Evolutionary conservation across 768 basidiomycete species (phyloP), one percentile per base, ranked within the genome.

Genomic region (Galerina marginata): DNA sequence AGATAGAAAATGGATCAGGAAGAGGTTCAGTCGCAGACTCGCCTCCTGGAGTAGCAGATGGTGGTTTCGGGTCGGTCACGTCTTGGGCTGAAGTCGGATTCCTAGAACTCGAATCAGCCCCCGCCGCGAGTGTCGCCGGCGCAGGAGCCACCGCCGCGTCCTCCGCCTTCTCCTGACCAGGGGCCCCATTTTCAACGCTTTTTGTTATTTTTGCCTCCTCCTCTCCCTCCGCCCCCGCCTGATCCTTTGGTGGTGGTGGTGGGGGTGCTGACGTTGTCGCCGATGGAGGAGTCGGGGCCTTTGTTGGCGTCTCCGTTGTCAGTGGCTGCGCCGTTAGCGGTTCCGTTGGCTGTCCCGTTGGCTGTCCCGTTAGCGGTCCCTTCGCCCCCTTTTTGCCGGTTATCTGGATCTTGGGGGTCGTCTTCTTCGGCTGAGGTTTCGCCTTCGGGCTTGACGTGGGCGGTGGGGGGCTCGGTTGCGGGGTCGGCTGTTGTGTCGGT

Each of bases 401-500:
- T 16, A 50, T 63, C 52, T 45, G 42, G 12, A 60, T 43, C 56
- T 54, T 37, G 37, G 54, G 60, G 48, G 63, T 39, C 43, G 26
- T 23, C 42, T 58, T 51, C 47, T 25, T 20, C 38, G 55, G 50
- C 59, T 61, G 52, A 16, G 47, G 39, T 52, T 47, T 53, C 52
- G 48, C 39, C 56, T 44, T 51, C 33, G 57, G 62, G 12, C 33
- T 54, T 47, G 26, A 53, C 64, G 47, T 53, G 57, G 55, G 37
- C 43, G 33, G 44, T 45, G 56, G 58, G 51, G 52, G 50, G 39
- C 51, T 59, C 54, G 50, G 49, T 55, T 60, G 46, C 56, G 58
- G 62, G 56, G 62, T 60, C 62, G 66, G 56, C 58, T 55, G 56
- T 50, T 51, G 52, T 60, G 55, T 54, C 44, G 54, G 44, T 47